phyloP scores from a whole-genome alignment of 2,329 filamentous ascomycete genomes.

The Chrysoporthe puriensis region DNA sequence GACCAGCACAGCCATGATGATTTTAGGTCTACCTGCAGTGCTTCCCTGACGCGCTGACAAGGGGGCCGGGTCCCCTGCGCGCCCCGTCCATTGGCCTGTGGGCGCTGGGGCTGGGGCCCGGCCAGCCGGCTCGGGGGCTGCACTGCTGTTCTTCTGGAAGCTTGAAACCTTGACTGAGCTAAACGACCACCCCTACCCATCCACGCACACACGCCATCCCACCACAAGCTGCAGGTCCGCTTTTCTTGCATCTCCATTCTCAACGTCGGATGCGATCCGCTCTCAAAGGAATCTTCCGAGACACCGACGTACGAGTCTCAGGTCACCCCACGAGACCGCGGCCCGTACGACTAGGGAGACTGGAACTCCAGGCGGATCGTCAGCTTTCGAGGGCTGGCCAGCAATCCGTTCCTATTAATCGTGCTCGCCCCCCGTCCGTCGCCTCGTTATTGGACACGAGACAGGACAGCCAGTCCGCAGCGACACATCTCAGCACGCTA shows the following conservation, averaged over 20 bases:
- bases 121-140: too few relatives aligned
- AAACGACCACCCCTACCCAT: background rate
- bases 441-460: constrained; percentile 5
- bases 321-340: constrained; percentile 12
- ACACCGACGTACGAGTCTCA: constrained; percentile 21
- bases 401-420: constrained; percentile 1
- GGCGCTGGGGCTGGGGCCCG: background rate
- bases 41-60: constrained; percentile 8
- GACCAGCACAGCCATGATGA: constrained; percentile 17
- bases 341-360: constrained; percentile 20
- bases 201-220: background rate
- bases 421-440: background rate
- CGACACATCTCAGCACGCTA: background rate
- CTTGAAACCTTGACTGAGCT: constrained; percentile 4
- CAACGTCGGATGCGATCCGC: constrained; percentile 15
- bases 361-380: constrained; percentile 21
- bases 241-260: constrained; percentile 14
- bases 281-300: constrained; percentile 14
- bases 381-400: background rate
- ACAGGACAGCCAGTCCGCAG: background rate
- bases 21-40: constrained; percentile 7
- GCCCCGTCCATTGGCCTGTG: background rate
- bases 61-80: background rate
- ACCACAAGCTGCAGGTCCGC: background rate
- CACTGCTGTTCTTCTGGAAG: background rate